Evolutionary conservation across 192 early-diverging fungal species (phyloP).

Genomic region (Backusella tuberculispora): DNA sequence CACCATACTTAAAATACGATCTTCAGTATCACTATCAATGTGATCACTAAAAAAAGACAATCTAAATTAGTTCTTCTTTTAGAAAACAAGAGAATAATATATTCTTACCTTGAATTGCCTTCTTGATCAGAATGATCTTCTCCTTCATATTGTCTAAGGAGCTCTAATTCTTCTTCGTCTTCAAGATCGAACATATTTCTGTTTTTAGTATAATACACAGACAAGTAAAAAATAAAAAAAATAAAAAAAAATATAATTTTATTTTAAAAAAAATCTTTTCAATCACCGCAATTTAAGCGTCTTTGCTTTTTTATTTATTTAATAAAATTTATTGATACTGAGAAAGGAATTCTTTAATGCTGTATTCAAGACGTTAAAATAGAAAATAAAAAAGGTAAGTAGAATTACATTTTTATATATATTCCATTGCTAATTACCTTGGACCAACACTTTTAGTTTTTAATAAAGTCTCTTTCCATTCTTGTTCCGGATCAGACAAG

Average conservation of each 20-base stretch:
- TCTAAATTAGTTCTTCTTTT: neutral
- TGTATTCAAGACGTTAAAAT: neutral
- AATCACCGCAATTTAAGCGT: no score
- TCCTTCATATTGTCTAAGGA: neutral
- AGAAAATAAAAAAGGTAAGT: neutral
- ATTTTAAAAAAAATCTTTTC: no score
- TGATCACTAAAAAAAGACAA: slow-evolving; percentile 8
- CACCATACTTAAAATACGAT: slow-evolving; percentile 8
- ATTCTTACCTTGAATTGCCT: neutral
- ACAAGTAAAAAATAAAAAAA: neutral
- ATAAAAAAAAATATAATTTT: neutral
- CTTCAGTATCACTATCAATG: slow-evolving; percentile 12
- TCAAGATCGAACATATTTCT: neutral
- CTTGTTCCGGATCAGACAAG: slow-evolving; percentile 82
- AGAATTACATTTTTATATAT: neutral
- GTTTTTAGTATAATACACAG: neutral
- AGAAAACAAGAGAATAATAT: neutral
- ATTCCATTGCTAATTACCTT: slow-evolving; percentile 37
- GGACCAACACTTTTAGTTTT: slow-evolving; percentile 69
- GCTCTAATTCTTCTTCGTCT: neutral
- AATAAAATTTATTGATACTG: no score
- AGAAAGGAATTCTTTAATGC: neutral
- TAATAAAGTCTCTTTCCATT: slow-evolving; percentile 87
- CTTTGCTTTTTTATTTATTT: no score
- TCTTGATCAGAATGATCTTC: neutral